Evolutionary conservation across 805 yeast genomes (phyloP).

Genomic region (Wickerhamiella sorbophila): DNA sequence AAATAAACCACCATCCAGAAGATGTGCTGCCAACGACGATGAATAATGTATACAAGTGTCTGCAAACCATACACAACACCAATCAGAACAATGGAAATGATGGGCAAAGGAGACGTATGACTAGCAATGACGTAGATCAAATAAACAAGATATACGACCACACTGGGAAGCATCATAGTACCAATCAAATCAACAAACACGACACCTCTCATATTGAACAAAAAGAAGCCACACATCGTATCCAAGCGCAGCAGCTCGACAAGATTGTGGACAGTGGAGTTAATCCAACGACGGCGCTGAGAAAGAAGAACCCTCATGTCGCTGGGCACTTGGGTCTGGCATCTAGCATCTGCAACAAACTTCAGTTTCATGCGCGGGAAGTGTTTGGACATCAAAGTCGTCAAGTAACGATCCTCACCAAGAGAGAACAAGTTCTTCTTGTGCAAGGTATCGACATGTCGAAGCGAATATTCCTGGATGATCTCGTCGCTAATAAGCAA

Average conservation of each 20-base stretch:
- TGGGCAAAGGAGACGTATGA: constrained; percentile 35
- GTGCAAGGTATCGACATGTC: constrained; percentile 44
- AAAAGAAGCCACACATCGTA: constrained; percentile 48
- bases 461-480: constrained; percentile 41
- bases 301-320: constrained; percentile 75
- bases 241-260: constrained; percentile 41
- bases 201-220: constrained; percentile 46
- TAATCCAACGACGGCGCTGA: constrained; percentile 78
- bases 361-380: constrained; percentile 42
- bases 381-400: constrained; percentile 43
- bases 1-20: constrained; percentile 45
- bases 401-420: constrained; percentile 47
- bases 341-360: constrained; percentile 44
- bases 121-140: constrained; percentile 38
- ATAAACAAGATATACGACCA: constrained; percentile 39
- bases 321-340: constrained; percentile 45
- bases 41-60: constrained; percentile 38
- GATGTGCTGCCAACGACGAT: constrained; percentile 32
- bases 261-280: constrained; percentile 50
- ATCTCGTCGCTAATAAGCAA: constrained; percentile 46
- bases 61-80: constrained; percentile 45
- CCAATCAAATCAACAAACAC: constrained; percentile 44
- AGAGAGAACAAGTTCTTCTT: constrained; percentile 44
- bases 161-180: constrained; percentile 45
- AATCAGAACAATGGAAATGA: constrained; percentile 41